Evolutionary conservation across 2,329 filamentous ascomycete genomes (phyloP).

Genomic region (Alternaria brassicae): DNA sequence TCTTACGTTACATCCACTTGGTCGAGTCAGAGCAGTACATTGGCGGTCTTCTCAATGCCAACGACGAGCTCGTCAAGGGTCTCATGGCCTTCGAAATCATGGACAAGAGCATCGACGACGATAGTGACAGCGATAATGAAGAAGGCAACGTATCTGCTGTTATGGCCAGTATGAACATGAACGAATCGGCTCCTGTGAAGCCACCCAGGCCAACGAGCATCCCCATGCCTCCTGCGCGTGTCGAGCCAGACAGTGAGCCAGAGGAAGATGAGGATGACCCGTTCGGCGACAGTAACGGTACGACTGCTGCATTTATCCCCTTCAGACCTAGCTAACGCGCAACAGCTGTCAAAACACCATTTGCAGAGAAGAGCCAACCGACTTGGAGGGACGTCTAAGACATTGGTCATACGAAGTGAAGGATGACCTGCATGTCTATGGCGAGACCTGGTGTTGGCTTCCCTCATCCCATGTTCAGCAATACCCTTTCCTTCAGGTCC

Average conservation of each 20-base stretch:
- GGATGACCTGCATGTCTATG: not conserved
- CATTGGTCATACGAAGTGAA: no score
- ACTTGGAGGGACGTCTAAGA: constrained; percentile 50
- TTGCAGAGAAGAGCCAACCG: constrained; percentile 39
- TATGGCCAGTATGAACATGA: constrained; percentile 55
- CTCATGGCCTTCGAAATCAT: constrained; percentile 95
- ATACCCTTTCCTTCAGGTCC: constrained; percentile 8
- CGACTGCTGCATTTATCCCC: not conserved
- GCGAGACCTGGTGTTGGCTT: constrained; percentile 4
- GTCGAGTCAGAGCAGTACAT: constrained; percentile 91
- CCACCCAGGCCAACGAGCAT: constrained; percentile 57
- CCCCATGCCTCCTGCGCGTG: constrained; percentile 46
- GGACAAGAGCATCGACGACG: constrained; percentile 81
- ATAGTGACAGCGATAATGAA: constrained; percentile 68
- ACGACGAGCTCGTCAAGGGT: constrained; percentile 92
- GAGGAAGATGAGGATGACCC: constrained; percentile 77
- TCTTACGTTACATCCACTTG: constrained; percentile 90
- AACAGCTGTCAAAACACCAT: constrained; percentile 62
- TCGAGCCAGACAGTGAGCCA: constrained; percentile 63
- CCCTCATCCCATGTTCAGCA: constrained; percentile 1
- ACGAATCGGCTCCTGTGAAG: constrained; percentile 56
- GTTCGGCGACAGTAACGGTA: constrained; percentile 80
- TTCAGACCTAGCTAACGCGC: constrained; percentile 10
- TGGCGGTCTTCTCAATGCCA: constrained; percentile 87
- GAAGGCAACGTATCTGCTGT: constrained; percentile 31